Evolutionary conservation across 2,329 filamentous ascomycete species (phyloP), one percentile per base, ranked within the genome.

Genomic region (Didymella glomerata): DNA sequence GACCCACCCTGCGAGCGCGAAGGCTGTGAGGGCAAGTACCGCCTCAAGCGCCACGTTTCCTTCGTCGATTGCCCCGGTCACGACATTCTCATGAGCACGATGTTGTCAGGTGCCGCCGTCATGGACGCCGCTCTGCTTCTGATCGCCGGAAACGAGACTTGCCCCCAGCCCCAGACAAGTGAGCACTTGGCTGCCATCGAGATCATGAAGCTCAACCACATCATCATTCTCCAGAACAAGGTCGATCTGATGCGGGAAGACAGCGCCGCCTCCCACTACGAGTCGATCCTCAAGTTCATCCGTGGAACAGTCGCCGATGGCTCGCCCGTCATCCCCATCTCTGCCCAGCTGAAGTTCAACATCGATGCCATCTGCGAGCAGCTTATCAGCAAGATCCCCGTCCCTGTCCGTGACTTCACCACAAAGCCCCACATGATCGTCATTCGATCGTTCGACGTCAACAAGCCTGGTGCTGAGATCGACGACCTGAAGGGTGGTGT

Each of bases 11-110:
- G 95, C 75, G 95, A 99, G 83, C 88, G 95, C 68, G 91, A 97
- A 64, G 94, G 93, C 68, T 99, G 95, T 76, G 82, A 81, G 58
- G 95, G 95, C 60, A 94, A 84, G 74, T 99, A 98, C 82, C 84
- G 92, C 75, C 82, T 99, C 74, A 82, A 96, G 73, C 88, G 62
- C 32, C 62, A 70, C 52, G 71, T 77, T 68, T 94, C 92, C 16
- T 99, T 98, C 78, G 95, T 98, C 69, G 95, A 98, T 81, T 98
- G 95, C 85, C 95, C 95, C 57, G 95, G 95, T 80, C 95, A 99
- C 91, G 95, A 99, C 83, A 99, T 99, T 93, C 93, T 99, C 79
- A 99, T 99, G 95, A 98, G 94, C 82, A 99, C 95, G 73, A 99
- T 99, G 95, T 89, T 99, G 85, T 99, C 95, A 76, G 95, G 95